Evolutionary conservation across 2,329 filamentous ascomycete species (phyloP).

Genomic region (Fusarium praegraminearum): DNA sequence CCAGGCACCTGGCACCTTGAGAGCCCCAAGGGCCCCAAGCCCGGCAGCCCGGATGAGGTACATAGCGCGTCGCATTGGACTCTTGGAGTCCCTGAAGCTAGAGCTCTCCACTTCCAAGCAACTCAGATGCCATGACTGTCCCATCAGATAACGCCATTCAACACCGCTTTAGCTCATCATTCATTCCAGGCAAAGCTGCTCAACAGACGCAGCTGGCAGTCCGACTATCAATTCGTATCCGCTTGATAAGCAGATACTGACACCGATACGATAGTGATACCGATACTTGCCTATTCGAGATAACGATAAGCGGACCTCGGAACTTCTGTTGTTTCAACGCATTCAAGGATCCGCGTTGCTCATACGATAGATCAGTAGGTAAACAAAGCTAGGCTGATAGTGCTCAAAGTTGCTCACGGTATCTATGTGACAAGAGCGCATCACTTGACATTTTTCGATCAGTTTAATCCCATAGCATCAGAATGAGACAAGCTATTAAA

Average conservation of each 20-base stretch:
- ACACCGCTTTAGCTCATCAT: slow-evolving; percentile 45
- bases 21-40: slow-evolving; percentile 11
- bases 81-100: slow-evolving; percentile 11
- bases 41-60: slow-evolving; percentile 30
- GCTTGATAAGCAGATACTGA: slow-evolving; percentile 16
- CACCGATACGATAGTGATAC: slow-evolving; percentile 2
- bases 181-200: slow-evolving; percentile 36
- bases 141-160: slow-evolving; percentile 49
- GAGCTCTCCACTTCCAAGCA: slow-evolving; percentile 32
- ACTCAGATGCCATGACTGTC: slow-evolving; percentile 39
- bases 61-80: slow-evolving; percentile 19
- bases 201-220: slow-evolving; percentile 19
- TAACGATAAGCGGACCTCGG: slow-evolving; percentile 20
- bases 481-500: neutral
- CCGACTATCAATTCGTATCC: slow-evolving; percentile 13
- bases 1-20: slow-evolving; percentile 4
- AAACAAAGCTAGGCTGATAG: slow-evolving; percentile 13
- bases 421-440: neutral
- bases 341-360: slow-evolving; percentile 1
- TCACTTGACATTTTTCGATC: neutral
- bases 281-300: slow-evolving; percentile 14
- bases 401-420: neutral
- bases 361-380: neutral
- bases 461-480: neutral
- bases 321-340: slow-evolving; percentile 18